A percentile compares a stretch with the other conserved stretches of the same genome.
Evolutionary conservation across 441 rosid genomes (phyloP).

Genomic region (Rhodomyrtus psidioides): DNA sequence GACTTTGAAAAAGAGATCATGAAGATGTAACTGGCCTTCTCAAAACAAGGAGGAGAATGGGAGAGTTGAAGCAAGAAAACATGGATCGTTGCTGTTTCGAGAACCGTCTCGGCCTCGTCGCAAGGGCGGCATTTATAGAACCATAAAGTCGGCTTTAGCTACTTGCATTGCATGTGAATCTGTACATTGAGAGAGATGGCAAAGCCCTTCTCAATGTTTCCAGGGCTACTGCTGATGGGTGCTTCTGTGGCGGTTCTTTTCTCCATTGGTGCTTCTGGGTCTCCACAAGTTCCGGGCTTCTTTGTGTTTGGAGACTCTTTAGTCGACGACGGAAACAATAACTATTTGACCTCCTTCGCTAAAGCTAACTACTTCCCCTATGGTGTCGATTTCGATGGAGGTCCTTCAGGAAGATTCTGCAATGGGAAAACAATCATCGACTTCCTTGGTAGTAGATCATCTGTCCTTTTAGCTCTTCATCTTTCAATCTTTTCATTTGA

Average conservation of each 20-base stretch:
- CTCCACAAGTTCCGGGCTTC: constrained; percentile 13
- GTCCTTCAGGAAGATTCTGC: constrained; percentile 23
- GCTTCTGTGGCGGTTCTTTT: background rate
- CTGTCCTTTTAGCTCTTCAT: background rate
- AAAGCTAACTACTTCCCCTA: constrained; percentile 22
- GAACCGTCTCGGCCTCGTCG: background rate
- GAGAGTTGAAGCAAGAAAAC: background rate
- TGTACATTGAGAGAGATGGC: background rate
- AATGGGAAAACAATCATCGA: constrained; percentile 30
- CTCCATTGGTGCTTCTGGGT: background rate
- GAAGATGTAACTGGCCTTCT: background rate
- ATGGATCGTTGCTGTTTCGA: background rate
- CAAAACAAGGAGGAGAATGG: background rate
- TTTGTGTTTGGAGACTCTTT: constrained; percentile 30
- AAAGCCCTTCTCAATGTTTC: background rate
- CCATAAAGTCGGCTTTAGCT: background rate
- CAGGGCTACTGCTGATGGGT: background rate
- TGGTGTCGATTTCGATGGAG: constrained; percentile 15
- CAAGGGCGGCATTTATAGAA: background rate
- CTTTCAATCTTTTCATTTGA: background rate
- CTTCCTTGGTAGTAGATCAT: constrained; percentile 11
- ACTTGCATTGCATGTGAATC: background rate
- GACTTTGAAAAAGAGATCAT: background rate
- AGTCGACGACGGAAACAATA: constrained; percentile 23
- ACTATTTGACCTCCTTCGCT: constrained; percentile 14